Evolutionary conservation across 345 rosid species (phyloP).

Genomic region (Atalantia buxifolia): DNA sequence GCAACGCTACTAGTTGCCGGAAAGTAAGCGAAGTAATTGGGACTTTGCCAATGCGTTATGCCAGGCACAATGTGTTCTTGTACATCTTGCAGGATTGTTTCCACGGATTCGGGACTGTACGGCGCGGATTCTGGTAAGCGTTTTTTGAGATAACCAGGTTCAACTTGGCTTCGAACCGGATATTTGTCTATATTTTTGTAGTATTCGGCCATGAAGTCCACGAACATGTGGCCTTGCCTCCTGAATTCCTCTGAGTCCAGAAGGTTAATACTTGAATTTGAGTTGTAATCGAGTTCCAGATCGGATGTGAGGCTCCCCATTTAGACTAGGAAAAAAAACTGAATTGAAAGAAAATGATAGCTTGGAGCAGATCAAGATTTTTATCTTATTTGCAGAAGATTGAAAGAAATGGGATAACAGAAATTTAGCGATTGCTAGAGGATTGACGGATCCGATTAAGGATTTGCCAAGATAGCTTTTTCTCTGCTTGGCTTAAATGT

Average conservation of each 20-base stretch:
- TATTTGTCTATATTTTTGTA: conserved; percentile 32
- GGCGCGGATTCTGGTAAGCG: conserved; percentile 37
- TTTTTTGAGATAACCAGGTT: conserved; percentile 34
- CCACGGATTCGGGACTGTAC: conserved; percentile 22
- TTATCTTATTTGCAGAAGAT: too few relatives aligned
- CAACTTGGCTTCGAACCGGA: conserved; percentile 35
- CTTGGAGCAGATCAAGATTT: too few relatives aligned
- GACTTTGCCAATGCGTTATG: conserved; percentile 48
- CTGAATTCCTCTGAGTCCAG: conserved; percentile 37
- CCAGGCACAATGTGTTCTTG: conserved; percentile 34
- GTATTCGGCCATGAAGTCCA: conserved; percentile 42
- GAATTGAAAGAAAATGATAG: too few relatives aligned
- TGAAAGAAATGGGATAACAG: too few relatives aligned
- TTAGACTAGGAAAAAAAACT: neutral
- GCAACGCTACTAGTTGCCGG: conserved; percentile 24
- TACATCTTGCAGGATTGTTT: conserved; percentile 31
- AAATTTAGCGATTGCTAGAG: too few relatives aligned
- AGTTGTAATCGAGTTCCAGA: neutral
- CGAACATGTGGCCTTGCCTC: conserved; percentile 36
- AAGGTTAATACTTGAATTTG: conserved; percentile 5
- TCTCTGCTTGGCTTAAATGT: too few relatives aligned
- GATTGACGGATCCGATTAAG: too few relatives aligned
- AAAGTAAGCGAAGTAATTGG: conserved; percentile 39
- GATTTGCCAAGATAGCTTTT: too few relatives aligned
- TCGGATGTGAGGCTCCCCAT: conserved; percentile 5